Conservation (phyloP, 345 rosid species). For the Noccaea bulbosa region DNA sequence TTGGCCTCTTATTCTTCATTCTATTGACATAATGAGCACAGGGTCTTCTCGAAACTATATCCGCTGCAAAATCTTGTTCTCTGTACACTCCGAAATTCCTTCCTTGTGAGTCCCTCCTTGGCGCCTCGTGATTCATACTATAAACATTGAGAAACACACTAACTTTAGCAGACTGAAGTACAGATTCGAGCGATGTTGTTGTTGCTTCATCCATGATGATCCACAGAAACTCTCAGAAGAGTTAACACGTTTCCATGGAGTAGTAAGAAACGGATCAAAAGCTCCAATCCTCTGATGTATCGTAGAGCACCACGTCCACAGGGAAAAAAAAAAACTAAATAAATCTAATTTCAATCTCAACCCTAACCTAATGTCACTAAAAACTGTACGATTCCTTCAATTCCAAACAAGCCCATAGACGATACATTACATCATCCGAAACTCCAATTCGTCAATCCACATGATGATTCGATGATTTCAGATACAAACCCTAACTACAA, state of each 20-base stretch:
- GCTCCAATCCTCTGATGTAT: conserved; percentile 26
- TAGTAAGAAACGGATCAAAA: conserved; percentile 8
- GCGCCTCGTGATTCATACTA: conserved; percentile 43
- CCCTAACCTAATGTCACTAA: conserved; percentile 17
- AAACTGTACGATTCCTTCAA: background rate
- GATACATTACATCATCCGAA: background rate
- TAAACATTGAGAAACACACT: conserved; percentile 25
- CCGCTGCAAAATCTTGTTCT: conserved; percentile 17
- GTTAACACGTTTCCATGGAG: background rate
- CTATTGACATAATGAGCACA: conserved; percentile 16
- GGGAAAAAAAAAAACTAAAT: background rate
- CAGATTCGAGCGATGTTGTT: conserved; percentile 7
- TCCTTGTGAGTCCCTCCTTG: conserved; percentile 31
- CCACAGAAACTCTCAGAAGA: conserved; percentile 18
- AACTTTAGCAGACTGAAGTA: conserved; percentile 37
- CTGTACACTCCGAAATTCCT: conserved; percentile 30
- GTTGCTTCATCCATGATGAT: conserved; percentile 42
- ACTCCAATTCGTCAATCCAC: background rate
- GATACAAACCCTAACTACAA: conserved; percentile 23
- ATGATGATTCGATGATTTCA: conserved; percentile 1
- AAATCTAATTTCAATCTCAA: conserved; percentile 1
- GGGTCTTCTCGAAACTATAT: conserved; percentile 35
- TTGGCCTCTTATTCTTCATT: conserved; percentile 25
- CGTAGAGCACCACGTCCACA: conserved; percentile 24
- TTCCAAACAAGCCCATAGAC: conserved; percentile 7